Evolutionary conservation across 306 rosid genomes (phyloP).

Genomic region (Lotus japonicus): DNA sequence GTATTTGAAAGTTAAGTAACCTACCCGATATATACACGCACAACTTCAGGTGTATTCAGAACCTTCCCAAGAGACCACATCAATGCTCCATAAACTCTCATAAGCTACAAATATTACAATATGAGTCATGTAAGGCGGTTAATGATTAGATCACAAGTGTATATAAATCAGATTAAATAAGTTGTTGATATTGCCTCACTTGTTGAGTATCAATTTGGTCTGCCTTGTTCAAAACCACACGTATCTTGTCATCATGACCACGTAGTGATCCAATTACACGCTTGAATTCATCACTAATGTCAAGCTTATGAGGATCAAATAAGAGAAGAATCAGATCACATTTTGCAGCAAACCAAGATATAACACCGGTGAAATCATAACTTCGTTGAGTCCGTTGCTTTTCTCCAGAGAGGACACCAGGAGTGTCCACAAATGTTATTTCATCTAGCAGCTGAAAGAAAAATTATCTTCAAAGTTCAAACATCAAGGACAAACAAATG

Average conservation of each 20-base stretch:
- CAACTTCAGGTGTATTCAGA: constrained; percentile 83
- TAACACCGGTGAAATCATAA: constrained; percentile 94
- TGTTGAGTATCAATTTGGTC: constrained; percentile 98
- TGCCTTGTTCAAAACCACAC: constrained; percentile 95
- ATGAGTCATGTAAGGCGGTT: not conserved
- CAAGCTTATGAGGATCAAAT: constrained; percentile 93
- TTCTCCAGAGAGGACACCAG: constrained; percentile 96
- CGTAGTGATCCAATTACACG: constrained; percentile 70
- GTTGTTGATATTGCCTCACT: constrained; percentile 33
- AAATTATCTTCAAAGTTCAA: constrained; percentile 1
- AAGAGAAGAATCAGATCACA: constrained; percentile 88
- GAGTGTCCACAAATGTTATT: constrained; percentile 88
- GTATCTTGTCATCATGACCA: constrained; percentile 92
- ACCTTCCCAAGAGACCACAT: constrained; percentile 99
- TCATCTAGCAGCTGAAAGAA: constrained; percentile 68
- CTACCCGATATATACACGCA: constrained; percentile 89
- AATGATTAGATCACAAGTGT: not conserved
- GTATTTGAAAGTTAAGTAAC: constrained; percentile 19
- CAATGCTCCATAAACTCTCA: constrained; percentile 97
- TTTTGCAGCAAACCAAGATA: constrained; percentile 97
- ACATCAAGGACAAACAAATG: not conserved
- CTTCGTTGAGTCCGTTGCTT: constrained; percentile 94
- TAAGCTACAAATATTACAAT: constrained; percentile 43
- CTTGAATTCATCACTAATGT: constrained; percentile 88
- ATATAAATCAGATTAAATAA: not conserved